These are phyloP conservation scores for Pseudocercospora fuligena DNA, from an alignment of 2,329 filamentous ascomycete genomes.

Conservation along the genomic window DNA sequence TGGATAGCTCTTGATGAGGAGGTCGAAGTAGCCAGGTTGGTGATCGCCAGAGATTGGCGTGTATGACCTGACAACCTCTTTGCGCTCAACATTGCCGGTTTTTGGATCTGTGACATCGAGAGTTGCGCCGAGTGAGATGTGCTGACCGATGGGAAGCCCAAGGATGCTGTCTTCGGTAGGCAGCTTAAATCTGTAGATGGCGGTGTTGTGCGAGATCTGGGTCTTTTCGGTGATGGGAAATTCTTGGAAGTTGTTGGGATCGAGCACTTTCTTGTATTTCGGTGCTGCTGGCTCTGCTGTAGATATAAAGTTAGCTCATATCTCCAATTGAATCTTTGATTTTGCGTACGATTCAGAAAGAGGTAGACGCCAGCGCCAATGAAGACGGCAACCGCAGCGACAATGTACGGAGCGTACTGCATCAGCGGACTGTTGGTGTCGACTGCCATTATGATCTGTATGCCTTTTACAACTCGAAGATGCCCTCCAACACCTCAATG, in stretches of 20 bases:
- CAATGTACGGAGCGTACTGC: constrained; percentile 19
- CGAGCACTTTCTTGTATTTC: constrained; percentile 82
- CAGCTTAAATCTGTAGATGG: constrained; percentile 96
- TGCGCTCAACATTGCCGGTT: constrained; percentile 72
- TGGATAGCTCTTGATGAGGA: constrained; percentile 97
- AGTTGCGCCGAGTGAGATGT: constrained; percentile 90
- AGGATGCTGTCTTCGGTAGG: constrained; percentile 79
- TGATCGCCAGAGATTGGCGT: constrained; percentile 90
- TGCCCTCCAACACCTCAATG: neutral
- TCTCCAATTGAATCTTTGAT: neutral
- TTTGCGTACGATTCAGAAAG: constrained; percentile 23
- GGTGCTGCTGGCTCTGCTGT: constrained; percentile 25
- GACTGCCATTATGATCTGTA: neutral
- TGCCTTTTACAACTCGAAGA: neutral
- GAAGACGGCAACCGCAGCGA: constrained; percentile 22
- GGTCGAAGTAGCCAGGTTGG: constrained; percentile 88
- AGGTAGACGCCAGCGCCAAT: constrained; percentile 24
- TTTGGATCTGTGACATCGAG: constrained; percentile 68
- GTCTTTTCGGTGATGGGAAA: constrained; percentile 95
- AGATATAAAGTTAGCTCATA: neutral
- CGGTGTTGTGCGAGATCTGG: constrained; percentile 95
- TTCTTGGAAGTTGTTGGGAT: constrained; percentile 85
- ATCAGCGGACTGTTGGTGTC: constrained; percentile 14
- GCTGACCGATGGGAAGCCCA: constrained; percentile 96
- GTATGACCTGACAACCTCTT: constrained; percentile 89